Evolutionary conservation across 2,329 filamentous ascomycete species (phyloP).

Genomic region (Aspergillus niger): DNA sequence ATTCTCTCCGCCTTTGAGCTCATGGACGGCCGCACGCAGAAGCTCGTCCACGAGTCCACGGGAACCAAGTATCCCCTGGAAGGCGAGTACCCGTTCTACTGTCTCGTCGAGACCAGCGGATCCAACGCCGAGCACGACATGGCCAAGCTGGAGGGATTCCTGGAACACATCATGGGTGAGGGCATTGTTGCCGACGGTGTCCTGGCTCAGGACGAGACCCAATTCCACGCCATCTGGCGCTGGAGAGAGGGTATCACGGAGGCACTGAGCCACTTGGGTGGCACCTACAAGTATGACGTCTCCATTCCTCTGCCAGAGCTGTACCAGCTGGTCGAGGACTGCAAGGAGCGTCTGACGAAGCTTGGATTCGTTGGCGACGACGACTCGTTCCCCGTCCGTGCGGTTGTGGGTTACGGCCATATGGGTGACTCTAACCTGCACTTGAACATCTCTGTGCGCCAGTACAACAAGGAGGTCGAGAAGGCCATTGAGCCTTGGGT

Average conservation of each 20-base stretch:
- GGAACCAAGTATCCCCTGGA: conserved; percentile 80
- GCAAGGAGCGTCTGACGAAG: conserved; percentile 68
- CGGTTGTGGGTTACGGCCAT: conserved; percentile 94
- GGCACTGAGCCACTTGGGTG: conserved; percentile 83
- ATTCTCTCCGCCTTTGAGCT: conserved; percentile 97
- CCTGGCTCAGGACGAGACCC: conserved; percentile 89
- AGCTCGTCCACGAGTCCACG: conserved; percentile 72
- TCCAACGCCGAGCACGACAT: conserved; percentile 92
- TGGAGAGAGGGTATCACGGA: conserved; percentile 95
- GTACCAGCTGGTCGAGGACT: conserved; percentile 87
- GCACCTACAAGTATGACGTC: conserved; percentile 97
- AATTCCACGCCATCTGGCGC: conserved; percentile 79
- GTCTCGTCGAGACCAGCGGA: conserved; percentile 92
- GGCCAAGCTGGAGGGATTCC: conserved; percentile 84
- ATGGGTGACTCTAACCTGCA: conserved; percentile 98
- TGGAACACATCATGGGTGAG: conserved; percentile 87
- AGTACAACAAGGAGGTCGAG: conserved; percentile 87
- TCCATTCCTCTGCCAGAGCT: conserved; percentile 88
- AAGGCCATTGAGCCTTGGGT: conserved; percentile 88
- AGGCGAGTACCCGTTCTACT: conserved; percentile 88
- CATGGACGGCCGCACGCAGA: conserved; percentile 86
- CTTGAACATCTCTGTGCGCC: conserved; percentile 79
- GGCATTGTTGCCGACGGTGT: conserved; percentile 88
- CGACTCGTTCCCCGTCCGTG: conserved; percentile 75
- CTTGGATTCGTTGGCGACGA: conserved; percentile 77